These are phyloP conservation scores for Lotmaria passim DNA, from an alignment of 208 protist species.

Conservation along the genomic window DNA sequence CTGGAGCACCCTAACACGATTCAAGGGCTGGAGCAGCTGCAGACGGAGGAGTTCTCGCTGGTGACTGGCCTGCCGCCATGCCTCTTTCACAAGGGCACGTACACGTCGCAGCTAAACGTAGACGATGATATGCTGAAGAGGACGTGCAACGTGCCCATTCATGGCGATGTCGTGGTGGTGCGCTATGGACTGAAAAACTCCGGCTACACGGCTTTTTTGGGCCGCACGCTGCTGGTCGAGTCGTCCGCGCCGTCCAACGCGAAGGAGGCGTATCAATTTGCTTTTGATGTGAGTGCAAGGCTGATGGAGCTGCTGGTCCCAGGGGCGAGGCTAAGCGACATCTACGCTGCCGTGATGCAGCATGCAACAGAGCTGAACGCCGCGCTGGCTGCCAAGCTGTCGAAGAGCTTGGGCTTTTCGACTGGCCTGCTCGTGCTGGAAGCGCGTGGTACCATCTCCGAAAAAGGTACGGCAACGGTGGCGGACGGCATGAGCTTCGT, in stretches of 20 bases:
- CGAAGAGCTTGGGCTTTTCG: slow-evolving; percentile 77
- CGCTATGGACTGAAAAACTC: slow-evolving; percentile 82
- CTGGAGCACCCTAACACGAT: slow-evolving; percentile 77
- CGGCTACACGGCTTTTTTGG: slow-evolving; percentile 81
- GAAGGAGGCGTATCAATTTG: slow-evolving; percentile 80
- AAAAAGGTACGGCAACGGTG: slow-evolving; percentile 71
- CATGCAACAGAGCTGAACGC: slow-evolving; percentile 56
- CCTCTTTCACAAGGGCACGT: slow-evolving; percentile 78
- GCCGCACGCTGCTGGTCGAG: slow-evolving; percentile 81
- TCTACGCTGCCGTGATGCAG: slow-evolving; percentile 58
- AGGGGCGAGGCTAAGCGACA: slow-evolving; percentile 59
- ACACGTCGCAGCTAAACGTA: slow-evolving; percentile 69
- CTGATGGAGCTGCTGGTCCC: slow-evolving; percentile 64
- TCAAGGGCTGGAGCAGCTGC: slow-evolving; percentile 71
- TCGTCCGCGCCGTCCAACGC: slow-evolving; percentile 58
- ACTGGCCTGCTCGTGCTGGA: slow-evolving; percentile 88
- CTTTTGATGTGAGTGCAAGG: slow-evolving; percentile 73
- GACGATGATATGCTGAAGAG: slow-evolving; percentile 38
- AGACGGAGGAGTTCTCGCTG: slow-evolving; percentile 64
- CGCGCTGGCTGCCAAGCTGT: slow-evolving; percentile 49
- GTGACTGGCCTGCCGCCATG: slow-evolving; percentile 71
- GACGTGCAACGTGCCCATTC: slow-evolving; percentile 48
- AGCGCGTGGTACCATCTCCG: slow-evolving; percentile 77
- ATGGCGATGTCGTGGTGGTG: slow-evolving; percentile 74
- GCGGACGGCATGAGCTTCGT: slow-evolving; percentile 86